These are phyloP conservation scores for Apophysomyces sp. DNA, from an alignment of 371 early-diverging fungal species.

Conservation along the genomic window DNA sequence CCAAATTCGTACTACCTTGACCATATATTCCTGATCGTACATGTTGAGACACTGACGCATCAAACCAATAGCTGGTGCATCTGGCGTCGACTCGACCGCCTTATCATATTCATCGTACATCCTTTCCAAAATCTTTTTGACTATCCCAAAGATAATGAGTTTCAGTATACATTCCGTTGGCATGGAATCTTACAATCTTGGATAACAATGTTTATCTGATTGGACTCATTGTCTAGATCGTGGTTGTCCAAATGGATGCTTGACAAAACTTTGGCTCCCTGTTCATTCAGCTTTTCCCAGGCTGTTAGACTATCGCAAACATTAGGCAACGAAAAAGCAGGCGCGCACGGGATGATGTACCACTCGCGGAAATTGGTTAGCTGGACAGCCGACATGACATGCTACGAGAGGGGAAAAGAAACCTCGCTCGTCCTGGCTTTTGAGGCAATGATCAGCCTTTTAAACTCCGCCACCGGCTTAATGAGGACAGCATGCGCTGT, in stretches of 20 bases:
- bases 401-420: neutral
- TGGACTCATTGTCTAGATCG: neutral
- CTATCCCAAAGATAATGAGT: neutral
- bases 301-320: neutral
- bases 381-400: neutral
- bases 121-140: conserved; percentile 8
- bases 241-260: neutral
- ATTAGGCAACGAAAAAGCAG: neutral
- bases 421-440: neutral
- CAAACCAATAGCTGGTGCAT: neutral
- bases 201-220: neutral
- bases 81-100: conserved; percentile 1
- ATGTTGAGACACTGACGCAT: conserved; percentile 8
- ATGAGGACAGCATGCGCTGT: no score
- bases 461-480: no score
- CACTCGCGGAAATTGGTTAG: neutral
- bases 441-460: no score
- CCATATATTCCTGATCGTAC: conserved; percentile 16
- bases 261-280: neutral
- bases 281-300: neutral
- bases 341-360: neutral
- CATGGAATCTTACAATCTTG: neutral
- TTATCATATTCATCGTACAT: conserved; percentile 17
- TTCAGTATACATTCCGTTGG: no score
- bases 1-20: conserved; percentile 11